A percentile compares a stretch with the other conserved stretches of the same genome.
Conservation (phyloP, 2,329 filamentous ascomycete species). For the Alternaria novae-zelandiae region DNA sequence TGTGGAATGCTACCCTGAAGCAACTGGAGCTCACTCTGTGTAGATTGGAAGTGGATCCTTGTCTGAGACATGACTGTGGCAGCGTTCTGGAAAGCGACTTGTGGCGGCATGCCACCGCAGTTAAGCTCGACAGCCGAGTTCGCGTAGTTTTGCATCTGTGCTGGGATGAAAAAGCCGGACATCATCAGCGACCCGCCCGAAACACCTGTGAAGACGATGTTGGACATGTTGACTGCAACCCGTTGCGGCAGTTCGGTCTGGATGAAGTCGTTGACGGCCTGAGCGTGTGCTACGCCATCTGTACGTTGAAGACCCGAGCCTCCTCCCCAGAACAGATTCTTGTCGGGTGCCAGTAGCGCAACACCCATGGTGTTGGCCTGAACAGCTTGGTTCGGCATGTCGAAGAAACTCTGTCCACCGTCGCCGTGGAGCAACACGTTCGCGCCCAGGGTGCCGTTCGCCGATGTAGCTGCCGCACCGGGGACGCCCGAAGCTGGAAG, state of each 20-base stretch:
- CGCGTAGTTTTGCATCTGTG: conserved; percentile 59
- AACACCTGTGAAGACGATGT: conserved; percentile 65
- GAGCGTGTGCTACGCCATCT: conserved; percentile 63
- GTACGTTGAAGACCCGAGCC: conserved; percentile 59
- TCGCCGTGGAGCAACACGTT: conserved; percentile 67
- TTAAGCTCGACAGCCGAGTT: conserved; percentile 62
- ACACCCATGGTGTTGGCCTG: conserved; percentile 60
- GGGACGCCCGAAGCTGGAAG: conserved; percentile 57
- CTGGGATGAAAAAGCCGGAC: conserved; percentile 64
- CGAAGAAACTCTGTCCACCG: conserved; percentile 65
- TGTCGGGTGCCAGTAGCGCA: conserved; percentile 61
- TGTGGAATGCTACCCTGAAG: conserved; percentile 60
- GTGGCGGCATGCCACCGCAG: conserved; percentile 62
- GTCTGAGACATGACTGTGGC: conserved; percentile 54
- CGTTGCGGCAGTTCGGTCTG: conserved; percentile 58
- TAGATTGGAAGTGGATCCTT: conserved; percentile 64
- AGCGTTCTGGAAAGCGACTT: conserved; percentile 58
- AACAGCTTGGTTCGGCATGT: conserved; percentile 63
- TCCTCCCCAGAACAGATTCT: conserved; percentile 65
- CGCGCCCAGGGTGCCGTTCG: conserved; percentile 50
- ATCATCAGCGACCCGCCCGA: conserved; percentile 62
- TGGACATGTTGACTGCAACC: conserved; percentile 59
- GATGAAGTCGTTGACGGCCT: conserved; percentile 62
- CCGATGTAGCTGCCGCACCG: conserved; percentile 51
- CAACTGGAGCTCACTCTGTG: conserved; percentile 57